phyloP scores from a whole-genome alignment of 768 basidiomycete genomes.

The Leccinellum albellum region DNA sequence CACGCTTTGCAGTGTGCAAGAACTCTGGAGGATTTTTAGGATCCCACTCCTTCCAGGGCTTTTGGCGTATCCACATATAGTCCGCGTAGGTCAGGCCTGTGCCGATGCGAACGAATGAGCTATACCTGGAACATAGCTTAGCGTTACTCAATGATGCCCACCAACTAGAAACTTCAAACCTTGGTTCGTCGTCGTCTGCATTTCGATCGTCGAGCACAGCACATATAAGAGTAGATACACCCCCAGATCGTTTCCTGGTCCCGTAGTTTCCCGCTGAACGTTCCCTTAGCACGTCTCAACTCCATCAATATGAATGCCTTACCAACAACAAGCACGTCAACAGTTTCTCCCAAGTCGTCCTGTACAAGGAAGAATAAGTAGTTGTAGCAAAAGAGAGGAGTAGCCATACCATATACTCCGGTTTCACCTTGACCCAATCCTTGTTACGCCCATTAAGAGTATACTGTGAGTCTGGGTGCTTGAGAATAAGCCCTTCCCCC shows the following conservation, averaged over 20 bases:
- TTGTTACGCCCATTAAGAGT: constrained; percentile 81
- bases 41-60: constrained; percentile 82
- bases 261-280: constrained; percentile 83
- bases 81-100: constrained; percentile 84
- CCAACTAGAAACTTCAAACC: constrained; percentile 37
- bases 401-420: constrained; percentile 73
- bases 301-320: constrained; percentile 21
- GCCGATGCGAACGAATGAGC: constrained; percentile 86
- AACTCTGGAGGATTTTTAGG: constrained; percentile 70
- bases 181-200: constrained; percentile 50
- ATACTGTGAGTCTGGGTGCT: constrained; percentile 79
- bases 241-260: constrained; percentile 78
- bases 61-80: constrained; percentile 78
- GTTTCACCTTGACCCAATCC: constrained; percentile 95
- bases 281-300: background rate
- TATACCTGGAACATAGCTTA: constrained; percentile 52
- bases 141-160: background rate
- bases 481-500: constrained; percentile 93
- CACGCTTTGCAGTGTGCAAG: constrained; percentile 54
- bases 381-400: background rate
- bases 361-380: constrained; percentile 24
- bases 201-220: constrained; percentile 80
- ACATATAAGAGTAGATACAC: constrained; percentile 85
- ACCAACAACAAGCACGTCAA: constrained; percentile 91
- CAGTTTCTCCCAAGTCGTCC: constrained; percentile 91